Percentiles rank a stretch among this genome's conserved stretches.
Conservation (phyloP, 257 asterid genomes). For the Solanum raphanifolium region DNA sequence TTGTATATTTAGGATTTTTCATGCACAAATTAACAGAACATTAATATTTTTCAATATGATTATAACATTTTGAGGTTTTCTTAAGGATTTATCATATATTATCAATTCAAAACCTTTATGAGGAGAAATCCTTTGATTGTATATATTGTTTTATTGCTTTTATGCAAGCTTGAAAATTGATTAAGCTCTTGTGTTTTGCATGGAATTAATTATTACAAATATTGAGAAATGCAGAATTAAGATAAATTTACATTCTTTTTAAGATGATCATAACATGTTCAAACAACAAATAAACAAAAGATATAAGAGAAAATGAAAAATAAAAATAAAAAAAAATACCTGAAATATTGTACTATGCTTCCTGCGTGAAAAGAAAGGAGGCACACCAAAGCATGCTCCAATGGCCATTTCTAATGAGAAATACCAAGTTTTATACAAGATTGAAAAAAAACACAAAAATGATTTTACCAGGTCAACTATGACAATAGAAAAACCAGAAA, state of each 20-base stretch:
- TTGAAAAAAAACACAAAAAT: not conserved
- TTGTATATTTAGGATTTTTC: not conserved
- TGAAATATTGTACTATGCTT: not conserved
- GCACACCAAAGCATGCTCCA: not conserved
- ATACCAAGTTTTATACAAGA: not conserved
- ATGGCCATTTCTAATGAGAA: not conserved
- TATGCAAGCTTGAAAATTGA: not conserved
- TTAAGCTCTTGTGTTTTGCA: not conserved
- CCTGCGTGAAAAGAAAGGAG: constrained; percentile 9
- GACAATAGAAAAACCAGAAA: not conserved
- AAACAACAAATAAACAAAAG: not conserved
- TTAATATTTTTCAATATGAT: not conserved
- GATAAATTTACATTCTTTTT: not conserved
- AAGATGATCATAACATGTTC: not conserved
- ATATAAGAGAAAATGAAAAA: not conserved
- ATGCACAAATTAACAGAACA: not conserved
- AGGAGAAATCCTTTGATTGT: not conserved
- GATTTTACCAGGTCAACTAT: not conserved
- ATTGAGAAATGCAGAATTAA: not conserved
- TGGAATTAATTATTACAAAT: not conserved
- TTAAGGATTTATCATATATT: not conserved
- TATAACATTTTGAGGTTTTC: not conserved
- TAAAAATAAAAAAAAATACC: not conserved
- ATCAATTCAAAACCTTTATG: not conserved
- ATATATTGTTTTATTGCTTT: not conserved